Evolutionary conservation across 768 basidiomycete genomes (phyloP).

Genomic region (Podaxis pistillaris): DNA sequence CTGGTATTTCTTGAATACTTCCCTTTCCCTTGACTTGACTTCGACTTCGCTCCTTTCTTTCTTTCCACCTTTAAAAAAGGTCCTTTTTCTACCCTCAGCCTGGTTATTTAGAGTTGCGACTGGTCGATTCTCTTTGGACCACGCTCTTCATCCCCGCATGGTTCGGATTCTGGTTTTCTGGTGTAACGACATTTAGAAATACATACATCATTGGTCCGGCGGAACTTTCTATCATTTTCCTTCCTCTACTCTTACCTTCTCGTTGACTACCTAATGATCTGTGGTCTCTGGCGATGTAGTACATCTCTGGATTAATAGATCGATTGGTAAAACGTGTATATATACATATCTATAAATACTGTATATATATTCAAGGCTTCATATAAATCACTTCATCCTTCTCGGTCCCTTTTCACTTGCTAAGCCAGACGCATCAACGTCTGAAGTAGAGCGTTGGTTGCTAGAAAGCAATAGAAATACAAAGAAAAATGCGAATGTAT

Average conservation of each 20-base stretch:
- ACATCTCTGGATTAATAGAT: background rate
- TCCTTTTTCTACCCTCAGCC: background rate
- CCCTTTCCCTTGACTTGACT: background rate
- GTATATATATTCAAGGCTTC: background rate
- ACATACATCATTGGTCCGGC: constrained; percentile 14
- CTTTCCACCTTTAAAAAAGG: background rate
- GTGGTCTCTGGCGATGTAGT: background rate
- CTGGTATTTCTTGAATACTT: constrained; percentile 3
- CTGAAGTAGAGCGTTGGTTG: background rate
- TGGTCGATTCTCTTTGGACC: constrained; percentile 13
- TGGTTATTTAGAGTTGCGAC: constrained; percentile 14
- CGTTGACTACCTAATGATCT: constrained; percentile 17
- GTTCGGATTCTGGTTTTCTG: constrained; percentile 13
- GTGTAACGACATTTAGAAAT: constrained; percentile 3
- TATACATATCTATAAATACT: background rate
- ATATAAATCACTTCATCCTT: background rate
- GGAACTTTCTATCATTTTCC: constrained; percentile 14
- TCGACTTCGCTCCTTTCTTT: background rate
- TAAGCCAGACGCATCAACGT: background rate
- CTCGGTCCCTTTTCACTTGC: background rate
- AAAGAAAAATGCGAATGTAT: background rate
- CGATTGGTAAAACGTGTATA: constrained; percentile 1
- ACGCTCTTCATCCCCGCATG: background rate
- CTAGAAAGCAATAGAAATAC: background rate
- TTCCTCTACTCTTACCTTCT: background rate